Base-by-base conservation (phyloP, 768 basidiomycete genomes). In the Tephrocybe sp. region DNA sequence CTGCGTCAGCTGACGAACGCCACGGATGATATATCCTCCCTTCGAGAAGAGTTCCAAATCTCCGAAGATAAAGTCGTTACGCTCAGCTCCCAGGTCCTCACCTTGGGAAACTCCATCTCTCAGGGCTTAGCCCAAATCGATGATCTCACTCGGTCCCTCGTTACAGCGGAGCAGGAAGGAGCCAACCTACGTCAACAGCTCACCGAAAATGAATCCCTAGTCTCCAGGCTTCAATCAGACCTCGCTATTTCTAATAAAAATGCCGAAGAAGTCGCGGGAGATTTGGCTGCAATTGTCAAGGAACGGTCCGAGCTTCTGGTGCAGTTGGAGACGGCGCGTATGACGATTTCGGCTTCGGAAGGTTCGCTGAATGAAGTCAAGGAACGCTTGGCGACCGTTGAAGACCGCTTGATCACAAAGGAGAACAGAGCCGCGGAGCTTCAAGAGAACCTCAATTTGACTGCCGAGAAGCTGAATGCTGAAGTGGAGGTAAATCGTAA, bases 211-310 rank as follows among this genome's bases (percentile, higher is more conserved):
- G 47, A 51, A n/a, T 25, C 21, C 27, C 10, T 22, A 27, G 40
- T 43, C 19, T 45, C 49, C 33, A 38, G 29, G 8, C 45, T 50
- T 10, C 45, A 50, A 42, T 47, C 37, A 12, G 53, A 47, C 27
- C 38, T 49, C 27, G 49, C 15, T 31, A 34, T 47, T 48, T 54
- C 53, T 15, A 53, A 49, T 36, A 37, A 34, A 39, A 54, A 54
- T 43, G 27, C 51, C 23, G 57, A 58, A 10, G 51, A 45, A 10
- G 37, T 59, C 23, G 31, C 29, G 18, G 33, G 21, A 11, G 43
- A 56, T 36, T 45, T 69, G 24, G 47, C 24, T 7, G 43, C 44
- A 12, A 48, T 52, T 33, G 42, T 47, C 30, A 25, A 45, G 10
- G 49, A 54, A 36, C 50, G 61, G 16, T 34, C 43, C 6, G 49